Base-by-base conservation (phyloP, 2,329 filamentous ascomycete species). In the Xylariales sp. region DNA sequence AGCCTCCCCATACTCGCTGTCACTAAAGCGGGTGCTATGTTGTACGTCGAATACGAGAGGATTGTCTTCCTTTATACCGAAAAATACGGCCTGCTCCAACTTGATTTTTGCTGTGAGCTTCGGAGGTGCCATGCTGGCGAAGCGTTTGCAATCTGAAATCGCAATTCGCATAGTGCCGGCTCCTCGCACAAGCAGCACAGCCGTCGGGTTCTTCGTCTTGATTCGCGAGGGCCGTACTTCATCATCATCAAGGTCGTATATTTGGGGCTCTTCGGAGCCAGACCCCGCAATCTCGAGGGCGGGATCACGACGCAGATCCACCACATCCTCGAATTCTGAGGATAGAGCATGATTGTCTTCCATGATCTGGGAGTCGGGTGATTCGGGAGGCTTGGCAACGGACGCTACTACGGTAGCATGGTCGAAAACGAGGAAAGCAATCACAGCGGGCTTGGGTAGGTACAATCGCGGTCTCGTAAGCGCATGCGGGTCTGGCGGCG, bases 21-120 rank as follows among this genome's bases (percentile, higher is more conserved):
- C 80, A 0, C 88, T 84, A 71, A 96, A 97, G 3, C 86, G 84
- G 54, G 90, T 83, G 62, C 90, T 89, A 46, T 87, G 84, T 70
- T 88, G 87, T 50, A 90, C 87, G 50, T 91, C 88, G 74, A 99
- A 93, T 69, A 94, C 90, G n/a, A 99, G 81, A n/a, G 95, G 92
- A 74, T 94, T 98, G 75, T 93, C 89, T 69, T 90, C 86, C 76
- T 92, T 89, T 55, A 89, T 89, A 1, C 94, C 94, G 77, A 93
- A 98, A 80, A 97, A 98, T 0, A 98, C 92, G 2, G 94, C 94
- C 81, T 99, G 94, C 76, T 97, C 93, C 48, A 99, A 86, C 80
- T 96, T 97, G 80, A 90, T 93, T 80, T 93, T 96, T 6, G 93
- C 92, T 0, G 92, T 94, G 16, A 97, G 87, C 71, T 84, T 81